Evolutionary conservation across 2,329 filamentous ascomycete species (phyloP).

Genomic region (Neocucurbitaria cava): DNA sequence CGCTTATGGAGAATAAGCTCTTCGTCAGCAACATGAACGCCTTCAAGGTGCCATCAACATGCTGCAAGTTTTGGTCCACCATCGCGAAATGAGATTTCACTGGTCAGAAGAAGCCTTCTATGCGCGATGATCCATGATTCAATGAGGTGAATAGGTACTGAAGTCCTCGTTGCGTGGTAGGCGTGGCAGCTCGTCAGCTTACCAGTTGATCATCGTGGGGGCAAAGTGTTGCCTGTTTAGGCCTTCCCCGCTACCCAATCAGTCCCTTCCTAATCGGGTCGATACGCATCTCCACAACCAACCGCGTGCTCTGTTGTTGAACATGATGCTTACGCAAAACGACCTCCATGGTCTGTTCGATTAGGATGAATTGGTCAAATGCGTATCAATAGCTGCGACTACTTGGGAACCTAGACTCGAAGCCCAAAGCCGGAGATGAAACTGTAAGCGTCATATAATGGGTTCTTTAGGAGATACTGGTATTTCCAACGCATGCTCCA

Average conservation of each 20-base stretch:
- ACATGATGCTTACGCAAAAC: not conserved
- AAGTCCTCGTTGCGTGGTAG: not conserved
- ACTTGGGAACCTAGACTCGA: not conserved
- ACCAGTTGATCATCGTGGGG: not conserved
- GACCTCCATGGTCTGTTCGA: not conserved
- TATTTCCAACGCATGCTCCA: not conserved
- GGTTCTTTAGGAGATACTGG: not conserved
- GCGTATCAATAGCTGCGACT: not conserved
- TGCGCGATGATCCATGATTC: not conserved
- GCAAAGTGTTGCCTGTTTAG: not conserved
- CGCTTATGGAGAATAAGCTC: not conserved
- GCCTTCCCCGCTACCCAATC: not conserved
- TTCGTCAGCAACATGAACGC: not conserved
- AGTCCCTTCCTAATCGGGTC: not conserved
- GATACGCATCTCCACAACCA: not conserved
- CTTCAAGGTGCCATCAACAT: not conserved
- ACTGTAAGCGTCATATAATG: not conserved
- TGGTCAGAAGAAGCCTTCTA: not conserved
- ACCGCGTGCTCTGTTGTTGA: not conserved
- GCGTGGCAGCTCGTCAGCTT: not conserved
- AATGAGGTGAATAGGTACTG: not conserved
- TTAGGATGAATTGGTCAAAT: not conserved
- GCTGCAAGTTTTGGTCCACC: too few relatives aligned
- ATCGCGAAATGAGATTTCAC: too few relatives aligned
- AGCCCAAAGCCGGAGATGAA: not conserved